Conservation (phyloP, 257 asterid genomes). For the Nicotiana noctiflora region DNA sequence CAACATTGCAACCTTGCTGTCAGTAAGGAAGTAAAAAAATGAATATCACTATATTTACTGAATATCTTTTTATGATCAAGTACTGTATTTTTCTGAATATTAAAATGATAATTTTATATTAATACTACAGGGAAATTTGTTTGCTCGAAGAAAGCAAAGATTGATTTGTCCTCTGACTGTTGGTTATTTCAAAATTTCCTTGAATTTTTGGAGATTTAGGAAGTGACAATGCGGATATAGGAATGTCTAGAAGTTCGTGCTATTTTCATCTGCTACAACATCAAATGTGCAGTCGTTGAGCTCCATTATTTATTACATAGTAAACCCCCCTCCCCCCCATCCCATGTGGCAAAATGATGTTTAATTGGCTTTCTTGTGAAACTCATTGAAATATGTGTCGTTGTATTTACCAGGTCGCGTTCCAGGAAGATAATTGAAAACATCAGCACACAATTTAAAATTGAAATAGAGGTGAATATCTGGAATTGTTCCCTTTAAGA, state of each 20-base stretch:
- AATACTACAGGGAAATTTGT: background rate
- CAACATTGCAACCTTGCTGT: background rate
- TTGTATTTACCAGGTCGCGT: conserved; percentile 51
- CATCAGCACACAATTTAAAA: conserved; percentile 51
- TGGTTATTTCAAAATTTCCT: background rate
- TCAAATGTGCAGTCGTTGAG: background rate
- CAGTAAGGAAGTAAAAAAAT: background rate
- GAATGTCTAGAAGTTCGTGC: background rate
- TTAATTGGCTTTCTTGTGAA: background rate
- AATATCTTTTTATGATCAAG: background rate
- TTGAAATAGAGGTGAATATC: conserved; percentile 61
- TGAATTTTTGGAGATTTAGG: background rate
- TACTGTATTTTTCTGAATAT: background rate
- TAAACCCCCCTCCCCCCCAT: no score
- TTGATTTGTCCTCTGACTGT: background rate
- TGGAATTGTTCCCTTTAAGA: background rate
- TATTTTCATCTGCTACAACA: background rate
- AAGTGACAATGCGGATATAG: background rate
- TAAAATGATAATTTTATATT: background rate
- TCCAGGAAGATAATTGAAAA: conserved; percentile 61
- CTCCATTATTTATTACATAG: background rate
- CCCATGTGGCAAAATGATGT: background rate
- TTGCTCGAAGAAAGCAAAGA: background rate
- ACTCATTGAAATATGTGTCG: background rate
- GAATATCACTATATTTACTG: background rate